Evolutionary conservation across 2,329 filamentous ascomycete genomes (phyloP).

Genomic region (Salinomyces thailandicus): DNA sequence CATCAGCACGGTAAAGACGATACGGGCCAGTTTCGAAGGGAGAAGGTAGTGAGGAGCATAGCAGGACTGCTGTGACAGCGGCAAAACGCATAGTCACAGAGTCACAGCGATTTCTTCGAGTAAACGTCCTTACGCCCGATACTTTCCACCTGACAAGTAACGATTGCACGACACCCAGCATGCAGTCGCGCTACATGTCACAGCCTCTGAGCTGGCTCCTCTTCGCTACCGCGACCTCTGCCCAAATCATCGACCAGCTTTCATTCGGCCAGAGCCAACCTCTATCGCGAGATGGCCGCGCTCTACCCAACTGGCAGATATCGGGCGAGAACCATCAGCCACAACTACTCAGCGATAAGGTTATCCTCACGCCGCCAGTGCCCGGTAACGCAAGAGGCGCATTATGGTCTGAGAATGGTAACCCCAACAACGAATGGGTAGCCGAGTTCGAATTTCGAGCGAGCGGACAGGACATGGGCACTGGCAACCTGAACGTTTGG

Average conservation of each 20-base stretch:
- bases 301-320: slow-evolving; percentile 46
- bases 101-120: neutral
- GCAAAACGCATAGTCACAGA: slow-evolving; percentile 1
- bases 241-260: slow-evolving; percentile 29
- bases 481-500: slow-evolving; percentile 91
- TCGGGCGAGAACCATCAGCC: slow-evolving; percentile 46
- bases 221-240: slow-evolving; percentile 16
- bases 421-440: slow-evolving; percentile 54
- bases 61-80: neutral
- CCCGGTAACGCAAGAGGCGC: slow-evolving; percentile 78
- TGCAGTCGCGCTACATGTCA: neutral
- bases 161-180: too few relatives aligned
- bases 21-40: slow-evolving; percentile 14
- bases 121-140: too few relatives aligned
- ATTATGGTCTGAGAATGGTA: slow-evolving; percentile 61
- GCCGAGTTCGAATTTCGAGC: slow-evolving; percentile 80
- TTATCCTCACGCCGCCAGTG: slow-evolving; percentile 81
- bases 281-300: slow-evolving; percentile 52
- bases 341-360: slow-evolving; percentile 68
- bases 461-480: slow-evolving; percentile 71
- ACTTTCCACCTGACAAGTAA: too few relatives aligned
- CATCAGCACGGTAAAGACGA: slow-evolving; percentile 16
- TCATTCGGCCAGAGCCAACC: slow-evolving; percentile 66
- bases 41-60: slow-evolving; percentile 3
- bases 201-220: slow-evolving; percentile 9